Evolutionary conservation across 371 early-diverging fungal genomes (phyloP).

Genomic region (Mortierella sp.): DNA sequence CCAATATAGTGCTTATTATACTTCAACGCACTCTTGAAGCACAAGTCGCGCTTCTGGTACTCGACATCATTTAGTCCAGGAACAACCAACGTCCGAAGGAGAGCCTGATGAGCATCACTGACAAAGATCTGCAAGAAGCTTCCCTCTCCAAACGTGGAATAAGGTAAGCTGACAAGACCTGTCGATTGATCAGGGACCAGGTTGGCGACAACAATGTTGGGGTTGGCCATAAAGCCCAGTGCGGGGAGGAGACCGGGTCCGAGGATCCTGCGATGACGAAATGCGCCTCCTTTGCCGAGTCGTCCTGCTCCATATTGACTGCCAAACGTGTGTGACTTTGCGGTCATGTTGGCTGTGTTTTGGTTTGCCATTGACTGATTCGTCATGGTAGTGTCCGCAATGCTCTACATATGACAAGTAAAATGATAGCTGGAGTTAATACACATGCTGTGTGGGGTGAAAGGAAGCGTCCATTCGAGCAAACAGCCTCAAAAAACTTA

Average conservation of each 20-base stretch:
- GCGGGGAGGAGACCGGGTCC: constrained; percentile 18
- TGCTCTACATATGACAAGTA: constrained; percentile 16
- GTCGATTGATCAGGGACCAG: constrained; percentile 30
- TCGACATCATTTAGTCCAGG: constrained; percentile 16
- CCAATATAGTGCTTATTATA: constrained; percentile 41
- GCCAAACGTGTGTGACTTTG: constrained; percentile 6
- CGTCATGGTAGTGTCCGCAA: constrained; percentile 33
- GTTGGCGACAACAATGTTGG: constrained; percentile 31
- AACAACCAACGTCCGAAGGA: constrained; percentile 21
- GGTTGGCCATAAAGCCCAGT: constrained; percentile 32
- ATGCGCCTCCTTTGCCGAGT: constrained; percentile 38
- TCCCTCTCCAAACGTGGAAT: constrained; percentile 21
- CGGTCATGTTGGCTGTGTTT: neutral
- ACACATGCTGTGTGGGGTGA: too few species aligned
- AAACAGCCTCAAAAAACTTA: constrained; percentile 19
- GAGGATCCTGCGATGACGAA: constrained; percentile 34
- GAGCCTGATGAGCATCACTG: constrained; percentile 30
- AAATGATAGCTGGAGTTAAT: neutral
- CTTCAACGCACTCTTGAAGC: constrained; percentile 38
- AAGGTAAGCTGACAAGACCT: constrained; percentile 30
- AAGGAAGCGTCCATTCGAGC: neutral
- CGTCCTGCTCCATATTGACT: neutral
- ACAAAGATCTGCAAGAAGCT: constrained; percentile 42
- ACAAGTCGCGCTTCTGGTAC: constrained; percentile 56
- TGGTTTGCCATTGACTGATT: constrained; percentile 22